A percentile compares a stretch with the other conserved stretches of the same genome.
Conservation (phyloP, 2,329 filamentous ascomycete species). For the Aspergillus versicolor region DNA sequence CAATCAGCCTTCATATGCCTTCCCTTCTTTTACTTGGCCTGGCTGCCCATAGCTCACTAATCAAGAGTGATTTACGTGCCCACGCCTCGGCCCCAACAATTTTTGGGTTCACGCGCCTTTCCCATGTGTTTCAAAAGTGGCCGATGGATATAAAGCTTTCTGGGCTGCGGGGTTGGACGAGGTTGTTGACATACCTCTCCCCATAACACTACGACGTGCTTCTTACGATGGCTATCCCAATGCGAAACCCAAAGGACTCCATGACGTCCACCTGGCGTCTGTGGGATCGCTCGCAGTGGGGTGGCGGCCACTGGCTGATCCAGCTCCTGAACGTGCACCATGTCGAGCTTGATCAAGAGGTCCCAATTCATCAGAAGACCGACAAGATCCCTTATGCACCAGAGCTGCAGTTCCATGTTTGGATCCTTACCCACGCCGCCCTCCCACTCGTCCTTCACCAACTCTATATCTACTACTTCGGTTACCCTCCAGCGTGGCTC, state of each 20-base stretch:
- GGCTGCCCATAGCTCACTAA: too few relatives aligned
- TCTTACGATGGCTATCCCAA: background rate
- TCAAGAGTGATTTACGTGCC: too few relatives aligned
- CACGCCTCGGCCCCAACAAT: too few relatives aligned
- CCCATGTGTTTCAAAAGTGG: too few relatives aligned
- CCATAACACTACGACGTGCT: too few relatives aligned
- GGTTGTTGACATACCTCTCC: too few relatives aligned
- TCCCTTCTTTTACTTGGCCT: too few relatives aligned
- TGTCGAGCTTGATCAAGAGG: background rate
- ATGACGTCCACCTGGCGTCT: constrained; percentile 33
- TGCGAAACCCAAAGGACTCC: constrained; percentile 24
- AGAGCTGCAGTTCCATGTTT: background rate
- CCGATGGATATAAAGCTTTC: too few relatives aligned
- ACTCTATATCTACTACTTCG: background rate
- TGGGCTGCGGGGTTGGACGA: too few relatives aligned
- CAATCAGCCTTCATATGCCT: too few relatives aligned
- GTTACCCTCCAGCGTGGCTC: background rate
- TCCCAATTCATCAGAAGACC: background rate
- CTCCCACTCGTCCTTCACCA: background rate
- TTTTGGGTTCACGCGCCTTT: too few relatives aligned
- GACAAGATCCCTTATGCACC: background rate
- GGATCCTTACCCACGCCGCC: background rate
- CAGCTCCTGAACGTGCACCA: background rate
- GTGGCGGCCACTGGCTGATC: background rate
- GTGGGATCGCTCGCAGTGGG: constrained; percentile 24